These are phyloP conservation scores for Parathielavia appendiculata DNA, from an alignment of 495 filamentous ascomycete species.

Conservation along the genomic window DNA sequence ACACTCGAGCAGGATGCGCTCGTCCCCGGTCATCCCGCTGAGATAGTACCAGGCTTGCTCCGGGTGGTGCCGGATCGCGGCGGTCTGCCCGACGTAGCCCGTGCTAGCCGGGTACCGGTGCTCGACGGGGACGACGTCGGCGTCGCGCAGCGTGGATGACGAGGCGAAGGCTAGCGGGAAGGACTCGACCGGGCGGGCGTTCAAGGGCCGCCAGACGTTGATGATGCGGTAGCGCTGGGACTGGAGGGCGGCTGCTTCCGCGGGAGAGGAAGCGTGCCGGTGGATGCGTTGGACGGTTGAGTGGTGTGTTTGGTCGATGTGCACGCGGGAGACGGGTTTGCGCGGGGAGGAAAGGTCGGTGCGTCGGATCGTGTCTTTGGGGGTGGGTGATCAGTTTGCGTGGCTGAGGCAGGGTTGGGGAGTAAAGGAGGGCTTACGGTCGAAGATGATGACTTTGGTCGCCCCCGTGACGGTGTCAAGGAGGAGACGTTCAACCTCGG, in stretches of 20 bases:
- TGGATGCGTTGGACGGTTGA: constrained; percentile 61
- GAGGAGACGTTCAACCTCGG: constrained; percentile 67
- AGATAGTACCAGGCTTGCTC: constrained; percentile 71
- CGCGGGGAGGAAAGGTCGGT: constrained; percentile 47
- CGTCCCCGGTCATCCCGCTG: constrained; percentile 69
- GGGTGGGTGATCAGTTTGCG: neutral
- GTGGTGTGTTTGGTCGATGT: constrained; percentile 77
- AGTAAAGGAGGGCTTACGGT: constrained; percentile 34
- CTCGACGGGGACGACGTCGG: constrained; percentile 64
- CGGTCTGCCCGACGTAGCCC: constrained; percentile 66
- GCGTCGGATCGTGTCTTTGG: constrained; percentile 69
- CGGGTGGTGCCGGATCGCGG: constrained; percentile 58
- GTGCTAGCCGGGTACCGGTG: constrained; percentile 61
- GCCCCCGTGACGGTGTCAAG: constrained; percentile 56
- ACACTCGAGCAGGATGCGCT: constrained; percentile 76
- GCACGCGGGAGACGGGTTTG: constrained; percentile 62
- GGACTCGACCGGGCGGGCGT: constrained; percentile 59
- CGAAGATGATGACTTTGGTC: constrained; percentile 67
- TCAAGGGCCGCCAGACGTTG: constrained; percentile 83
- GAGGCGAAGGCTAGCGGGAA: constrained; percentile 69
- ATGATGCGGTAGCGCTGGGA: constrained; percentile 68
- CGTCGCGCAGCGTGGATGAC: constrained; percentile 51
- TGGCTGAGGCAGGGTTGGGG: neutral
- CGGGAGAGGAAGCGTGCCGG: constrained; percentile 49
- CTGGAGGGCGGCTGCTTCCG: constrained; percentile 53